Percentiles rank a stretch among this genome's conserved stretches.
Evolutionary conservation across 495 filamentous ascomycete genomes (phyloP).

Genomic region (Trichoderma orchidacearum): DNA sequence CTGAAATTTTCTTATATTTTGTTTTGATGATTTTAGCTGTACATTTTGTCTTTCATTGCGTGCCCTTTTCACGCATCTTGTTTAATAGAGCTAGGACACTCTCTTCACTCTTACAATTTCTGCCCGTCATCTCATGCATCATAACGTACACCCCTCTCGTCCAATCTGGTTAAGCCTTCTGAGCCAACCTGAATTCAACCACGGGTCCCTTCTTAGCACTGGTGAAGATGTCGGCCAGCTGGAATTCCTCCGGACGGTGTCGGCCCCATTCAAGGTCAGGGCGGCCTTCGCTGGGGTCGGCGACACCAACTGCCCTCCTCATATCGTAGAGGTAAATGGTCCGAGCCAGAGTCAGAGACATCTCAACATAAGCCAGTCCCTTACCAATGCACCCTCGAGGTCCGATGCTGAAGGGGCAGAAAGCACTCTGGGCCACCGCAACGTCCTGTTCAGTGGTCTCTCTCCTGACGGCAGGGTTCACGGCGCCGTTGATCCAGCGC

Average conservation of each 20-base stretch:
- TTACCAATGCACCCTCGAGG: constrained; percentile 46
- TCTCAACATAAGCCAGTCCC: constrained; percentile 39
- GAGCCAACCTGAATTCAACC: constrained; percentile 33
- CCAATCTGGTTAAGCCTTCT: not conserved
- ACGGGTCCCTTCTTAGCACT: constrained; percentile 43
- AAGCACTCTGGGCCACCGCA: constrained; percentile 33
- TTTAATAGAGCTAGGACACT: no score
- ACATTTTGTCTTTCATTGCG: no score
- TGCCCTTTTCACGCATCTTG: no score
- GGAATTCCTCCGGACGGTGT: constrained; percentile 32
- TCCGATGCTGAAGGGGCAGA: constrained; percentile 44
- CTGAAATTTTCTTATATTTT: no score
- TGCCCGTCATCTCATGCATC: no score
- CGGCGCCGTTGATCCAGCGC: constrained; percentile 33
- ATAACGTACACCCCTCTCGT: constrained; percentile 1
- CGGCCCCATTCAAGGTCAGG: constrained; percentile 29
- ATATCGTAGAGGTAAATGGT: constrained; percentile 36
- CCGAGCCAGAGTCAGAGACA: constrained; percentile 33
- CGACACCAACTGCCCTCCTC: constrained; percentile 22
- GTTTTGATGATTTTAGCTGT: no score
- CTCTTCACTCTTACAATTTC: no score
- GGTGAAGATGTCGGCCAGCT: constrained; percentile 44
- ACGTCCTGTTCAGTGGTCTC: constrained; percentile 20
- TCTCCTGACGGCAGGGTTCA: constrained; percentile 7
- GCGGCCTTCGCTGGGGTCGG: constrained; percentile 27